These are phyloP conservation scores for Spathaspora sp. DNA, from an alignment of 1,139 yeast genomes.

Conservation along the genomic window DNA sequence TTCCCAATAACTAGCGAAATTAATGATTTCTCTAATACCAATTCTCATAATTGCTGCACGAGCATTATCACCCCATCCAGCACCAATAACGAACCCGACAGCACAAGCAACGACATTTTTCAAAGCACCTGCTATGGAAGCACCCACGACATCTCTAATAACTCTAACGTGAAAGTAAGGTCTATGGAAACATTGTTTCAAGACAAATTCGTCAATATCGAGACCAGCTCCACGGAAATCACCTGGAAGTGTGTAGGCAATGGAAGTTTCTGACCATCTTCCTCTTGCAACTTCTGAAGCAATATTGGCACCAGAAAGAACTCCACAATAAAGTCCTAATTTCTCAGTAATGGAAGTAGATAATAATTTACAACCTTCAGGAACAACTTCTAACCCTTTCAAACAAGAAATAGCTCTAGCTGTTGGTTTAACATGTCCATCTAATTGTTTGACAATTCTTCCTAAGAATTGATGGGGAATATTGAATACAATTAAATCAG, in stretches of 20 bases:
- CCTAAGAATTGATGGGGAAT: slow-evolving; percentile 92
- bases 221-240: slow-evolving; percentile 70
- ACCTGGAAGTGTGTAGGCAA: slow-evolving; percentile 75
- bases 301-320: slow-evolving; percentile 89
- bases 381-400: slow-evolving; percentile 84
- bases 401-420: slow-evolving; percentile 89
- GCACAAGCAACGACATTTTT: slow-evolving; percentile 92
- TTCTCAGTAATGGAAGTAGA: slow-evolving; percentile 72
- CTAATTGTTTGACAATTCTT: slow-evolving; percentile 67
- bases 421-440: slow-evolving; percentile 65
- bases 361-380: slow-evolving; percentile 77
- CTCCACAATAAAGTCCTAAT: slow-evolving; percentile 89
- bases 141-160: slow-evolving; percentile 88
- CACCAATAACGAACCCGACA: slow-evolving; percentile 93
- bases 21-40: slow-evolving; percentile 82
- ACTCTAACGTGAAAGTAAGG: slow-evolving; percentile 94
- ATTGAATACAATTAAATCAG: slow-evolving; percentile 85
- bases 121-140: slow-evolving; percentile 91
- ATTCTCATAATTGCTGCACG: slow-evolving; percentile 95
- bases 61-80: slow-evolving; percentile 98
- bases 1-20: slow-evolving; percentile 45
- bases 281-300: slow-evolving; percentile 94
- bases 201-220: slow-evolving; percentile 68
- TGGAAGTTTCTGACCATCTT: slow-evolving; percentile 93
- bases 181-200: slow-evolving; percentile 85